Percentiles rank a stretch among this genome's conserved stretches.
phyloP scores from a whole-genome alignment of 116 monocot species.

The Cymodocea nodosa region DNA sequence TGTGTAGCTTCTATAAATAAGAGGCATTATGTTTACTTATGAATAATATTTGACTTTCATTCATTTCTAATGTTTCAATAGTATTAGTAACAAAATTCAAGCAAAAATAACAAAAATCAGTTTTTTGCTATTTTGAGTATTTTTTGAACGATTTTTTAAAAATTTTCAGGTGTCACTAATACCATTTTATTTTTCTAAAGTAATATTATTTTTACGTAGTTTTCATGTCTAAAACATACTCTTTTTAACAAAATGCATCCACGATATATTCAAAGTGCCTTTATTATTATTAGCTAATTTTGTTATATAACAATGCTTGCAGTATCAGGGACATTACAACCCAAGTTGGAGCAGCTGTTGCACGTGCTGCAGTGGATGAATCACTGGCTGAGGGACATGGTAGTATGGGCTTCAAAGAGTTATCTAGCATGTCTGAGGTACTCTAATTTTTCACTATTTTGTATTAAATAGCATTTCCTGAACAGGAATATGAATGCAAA shows the following conservation, averaged over 20 bases:
- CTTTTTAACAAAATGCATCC: neutral
- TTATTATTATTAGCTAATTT: no score
- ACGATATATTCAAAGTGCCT: no score
- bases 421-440: slow-evolving; percentile 67
- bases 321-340: slow-evolving; percentile 94
- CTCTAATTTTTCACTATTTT: neutral
- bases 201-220: neutral
- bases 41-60: no score
- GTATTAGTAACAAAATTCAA: no score
- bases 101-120: no score
- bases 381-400: slow-evolving; percentile 73
- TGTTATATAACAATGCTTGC: slow-evolving; percentile 7
- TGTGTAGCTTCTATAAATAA: no score
- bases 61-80: no score
- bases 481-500: neutral
- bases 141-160: no score
- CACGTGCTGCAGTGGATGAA: slow-evolving; percentile 63
- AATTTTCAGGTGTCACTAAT: no score
- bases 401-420: slow-evolving; percentile 46
- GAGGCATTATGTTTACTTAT: no score
- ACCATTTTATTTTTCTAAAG: no score
- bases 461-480: neutral
- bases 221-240: neutral
- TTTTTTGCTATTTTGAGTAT: no score
- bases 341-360: slow-evolving; percentile 84